Percentiles rank a stretch among this genome's conserved stretches.
These are phyloP conservation scores for Gliomastix tumulicola DNA, from an alignment of 2,329 filamentous ascomycete species.

Conservation along the genomic window DNA sequence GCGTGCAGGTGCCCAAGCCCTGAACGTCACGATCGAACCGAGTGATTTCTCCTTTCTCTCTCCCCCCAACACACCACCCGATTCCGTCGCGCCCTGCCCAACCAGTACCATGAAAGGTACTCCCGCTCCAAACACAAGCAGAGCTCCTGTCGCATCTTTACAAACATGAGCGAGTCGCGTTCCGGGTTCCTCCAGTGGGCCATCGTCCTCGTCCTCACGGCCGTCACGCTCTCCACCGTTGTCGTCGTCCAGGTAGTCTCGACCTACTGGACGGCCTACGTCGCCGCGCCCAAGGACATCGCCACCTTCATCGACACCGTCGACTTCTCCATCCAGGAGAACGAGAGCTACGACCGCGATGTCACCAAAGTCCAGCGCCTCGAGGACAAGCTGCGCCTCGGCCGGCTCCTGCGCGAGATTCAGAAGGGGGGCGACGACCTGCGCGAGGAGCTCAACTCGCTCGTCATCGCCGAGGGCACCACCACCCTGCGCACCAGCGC, in stretches of 20 bases:
- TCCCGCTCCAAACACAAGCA: no score
- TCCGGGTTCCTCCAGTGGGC: slow-evolving; percentile 47
- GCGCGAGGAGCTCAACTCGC: slow-evolving; percentile 48
- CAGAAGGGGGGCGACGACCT: slow-evolving; percentile 54
- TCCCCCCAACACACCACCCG: not conserved
- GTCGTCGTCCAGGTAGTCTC: slow-evolving; percentile 45
- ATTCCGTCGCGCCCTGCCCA: no score
- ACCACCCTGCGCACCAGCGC: slow-evolving; percentile 37
- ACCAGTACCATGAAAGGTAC: no score
- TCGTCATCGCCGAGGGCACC: slow-evolving; percentile 39
- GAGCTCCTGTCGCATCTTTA: no score
- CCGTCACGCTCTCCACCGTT: slow-evolving; percentile 47
- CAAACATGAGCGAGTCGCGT: slow-evolving; percentile 21
- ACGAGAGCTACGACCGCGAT: slow-evolving; percentile 57
- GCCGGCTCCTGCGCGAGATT: slow-evolving; percentile 52
- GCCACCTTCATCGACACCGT: slow-evolving; percentile 50
- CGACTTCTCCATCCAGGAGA: slow-evolving; percentile 56
- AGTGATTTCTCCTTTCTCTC: no score
- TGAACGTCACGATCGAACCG: no score
- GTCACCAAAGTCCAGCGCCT: slow-evolving; percentile 49
- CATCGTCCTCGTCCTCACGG: slow-evolving; percentile 50
- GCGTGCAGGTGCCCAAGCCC: not conserved
- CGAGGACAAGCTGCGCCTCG: slow-evolving; percentile 56
- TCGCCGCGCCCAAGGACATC: slow-evolving; percentile 51
- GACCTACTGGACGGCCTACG: slow-evolving; percentile 48